Base-by-base conservation (phyloP, 2,329 filamentous ascomycete genomes). In the Corinectria fuckeliana region DNA sequence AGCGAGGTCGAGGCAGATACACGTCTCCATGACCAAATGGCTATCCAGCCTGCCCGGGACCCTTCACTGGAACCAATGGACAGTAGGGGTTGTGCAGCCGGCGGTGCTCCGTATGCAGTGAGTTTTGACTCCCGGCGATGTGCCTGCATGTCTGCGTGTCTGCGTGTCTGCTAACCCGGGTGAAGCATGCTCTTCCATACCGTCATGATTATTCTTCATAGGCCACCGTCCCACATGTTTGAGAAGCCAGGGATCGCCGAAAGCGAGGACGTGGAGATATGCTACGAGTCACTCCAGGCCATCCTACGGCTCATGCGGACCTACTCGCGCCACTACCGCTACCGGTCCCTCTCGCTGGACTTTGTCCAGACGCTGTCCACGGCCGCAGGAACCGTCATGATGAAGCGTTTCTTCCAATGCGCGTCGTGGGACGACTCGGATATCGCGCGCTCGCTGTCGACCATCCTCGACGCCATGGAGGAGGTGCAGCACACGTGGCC, bases 31-130 rank as follows among this genome's bases (percentile, higher is more conserved):
- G 45, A 78, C 74, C 9, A 81, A 78, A 53, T 82, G 81, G 81
- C 71, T 81, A 1, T 73, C 77, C 3, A 76, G 74, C 36, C 71
- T 83, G 2, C 81, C 81, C 2, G 74, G 76, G 5, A 80, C 78
- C 25, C 67, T 83, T 34, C 78, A 83, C 60, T 83, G 81, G 80
- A 82, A 81, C 52, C 79, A 81, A 56, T 82, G 81, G 80, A 81
- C 77, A 2, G 77, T 80, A 1, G 79, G 78, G 3, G 73, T 78
- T 18, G 77, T 83, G 4, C 78, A 79, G 3, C 73, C 77, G 3
- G 77, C 78, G 25, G 78, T 83, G 1, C 76, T 82, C 38, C 78
- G 82, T 64, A 71, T 83, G 34, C 80, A 83, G 74, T 75, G 63
- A 68, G 74, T 68, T 41, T 23, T n/a, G 8, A 23, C 26, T 23